Evolutionary conservation across 169 alveolate genomes (phyloP), one percentile per base, ranked within the genome.

Genomic region (Eimeria tenella): DNA sequence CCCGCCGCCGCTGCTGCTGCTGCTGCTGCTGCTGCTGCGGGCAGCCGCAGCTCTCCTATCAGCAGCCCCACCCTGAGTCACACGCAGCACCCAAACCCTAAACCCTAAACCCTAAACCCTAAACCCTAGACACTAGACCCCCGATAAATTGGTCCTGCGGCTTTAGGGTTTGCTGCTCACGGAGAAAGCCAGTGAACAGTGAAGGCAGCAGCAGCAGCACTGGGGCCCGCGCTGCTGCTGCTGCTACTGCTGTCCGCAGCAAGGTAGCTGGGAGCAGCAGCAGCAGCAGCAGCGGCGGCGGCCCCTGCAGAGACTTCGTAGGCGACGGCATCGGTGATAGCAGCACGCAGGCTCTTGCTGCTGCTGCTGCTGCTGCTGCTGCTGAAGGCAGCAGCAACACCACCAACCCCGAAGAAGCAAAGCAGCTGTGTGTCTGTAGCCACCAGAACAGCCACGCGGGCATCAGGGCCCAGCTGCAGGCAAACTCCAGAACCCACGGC

Each of bases 71-170:
- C 31, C 49, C 77, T 68, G 77, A 68, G n/a, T 8, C 31, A 10
- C 77, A n/a, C 3, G n/a, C 86, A 42, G 52, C 25, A 13, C 86
- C 23, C 55, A 71, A 71, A 71, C 50, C 82, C 82, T 31, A 71
- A 71, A 71, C 81, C 49, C 81, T 71, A 71, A 71, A 71, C 81
- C 81, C 81, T 71, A 71, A 71, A 71, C 82, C 82, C 82, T 71
- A 71, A 23, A 71, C 82, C 49, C 23, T 71, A 71, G 8, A 25
- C 55, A 3, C 82, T 71, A 71, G 8, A 71, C 82, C 82, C 82
- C 8, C 17, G 68, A 58, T 58, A 10, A 10, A 11, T 1, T 17
- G 68, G 68, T 10, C 11, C 68, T 10, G 68, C 68, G 68, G 77
- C n/a, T n/a, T n/a, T 68, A 68, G 50, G 77, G 77, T n/a, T 68